A percentile compares a stretch with the other conserved stretches of the same genome.
phyloP scores from a whole-genome alignment of 2,329 filamentous ascomycete genomes.

The Epichloe gansuensis region DNA sequence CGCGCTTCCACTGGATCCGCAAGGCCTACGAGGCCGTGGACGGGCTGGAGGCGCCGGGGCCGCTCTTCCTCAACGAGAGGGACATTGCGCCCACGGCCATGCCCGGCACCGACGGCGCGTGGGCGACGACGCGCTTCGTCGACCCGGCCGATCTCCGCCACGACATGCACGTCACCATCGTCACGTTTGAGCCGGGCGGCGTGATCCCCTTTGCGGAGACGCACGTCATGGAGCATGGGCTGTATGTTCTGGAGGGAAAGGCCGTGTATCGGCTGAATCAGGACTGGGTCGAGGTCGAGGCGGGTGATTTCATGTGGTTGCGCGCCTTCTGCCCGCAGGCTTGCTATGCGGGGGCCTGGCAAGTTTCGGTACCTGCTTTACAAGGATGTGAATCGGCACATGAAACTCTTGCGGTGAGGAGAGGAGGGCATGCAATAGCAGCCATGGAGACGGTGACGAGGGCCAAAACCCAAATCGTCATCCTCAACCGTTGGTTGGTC shows the following conservation, averaged over 20 bases:
- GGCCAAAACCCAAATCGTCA: too few species aligned
- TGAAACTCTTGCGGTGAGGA: background rate
- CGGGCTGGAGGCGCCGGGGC: background rate
- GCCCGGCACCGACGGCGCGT: constrained; percentile 3
- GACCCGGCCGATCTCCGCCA: constrained; percentile 4
- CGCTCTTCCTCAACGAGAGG: background rate
- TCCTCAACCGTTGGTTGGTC: too few species aligned
- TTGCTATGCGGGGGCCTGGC: constrained; percentile 5
- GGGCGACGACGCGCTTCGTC: constrained; percentile 6
- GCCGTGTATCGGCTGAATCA: constrained; percentile 6
- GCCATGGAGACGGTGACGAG: too few species aligned
- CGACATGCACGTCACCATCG: constrained; percentile 6
- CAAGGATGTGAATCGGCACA: constrained; percentile 7
- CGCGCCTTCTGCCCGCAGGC: constrained; percentile 6
- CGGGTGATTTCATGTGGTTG: constrained; percentile 7
- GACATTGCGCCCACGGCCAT: constrained; percentile 1
- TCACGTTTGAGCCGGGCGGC: constrained; percentile 4
- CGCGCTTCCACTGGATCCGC: constrained; percentile 7
- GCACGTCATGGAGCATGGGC: constrained; percentile 7
- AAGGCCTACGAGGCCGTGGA: constrained; percentile 2
- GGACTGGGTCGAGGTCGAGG: constrained; percentile 7
- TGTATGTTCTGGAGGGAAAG: constrained; percentile 6
- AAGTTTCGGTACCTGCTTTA: constrained; percentile 6
- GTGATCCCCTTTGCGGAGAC: constrained; percentile 7
- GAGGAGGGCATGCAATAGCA: background rate